Evolutionary conservation across 1,284 basidiomycete genomes (phyloP).

Genomic region (Sanghuangporus baumii): DNA sequence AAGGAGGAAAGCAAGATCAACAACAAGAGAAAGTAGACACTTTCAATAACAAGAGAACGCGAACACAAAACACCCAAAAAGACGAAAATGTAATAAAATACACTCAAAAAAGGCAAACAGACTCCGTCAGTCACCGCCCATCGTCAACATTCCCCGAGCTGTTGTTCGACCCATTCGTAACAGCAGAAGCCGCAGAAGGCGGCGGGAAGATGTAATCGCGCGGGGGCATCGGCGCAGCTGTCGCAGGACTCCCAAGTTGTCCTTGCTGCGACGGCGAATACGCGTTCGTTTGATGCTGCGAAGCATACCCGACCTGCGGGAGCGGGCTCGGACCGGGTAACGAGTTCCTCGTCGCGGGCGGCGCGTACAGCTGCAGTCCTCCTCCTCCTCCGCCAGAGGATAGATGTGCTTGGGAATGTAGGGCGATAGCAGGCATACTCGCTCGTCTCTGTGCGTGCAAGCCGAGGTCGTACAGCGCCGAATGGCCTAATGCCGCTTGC

Average conservation of each 20-base stretch:
- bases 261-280: neutral
- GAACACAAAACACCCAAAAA: neutral
- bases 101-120: neutral
- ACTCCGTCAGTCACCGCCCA: neutral
- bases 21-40: neutral
- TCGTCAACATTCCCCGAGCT: neutral
- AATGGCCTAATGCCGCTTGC: neutral
- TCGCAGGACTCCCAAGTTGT: neutral
- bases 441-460: neutral
- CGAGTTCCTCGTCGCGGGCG: neutral
- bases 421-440: neutral
- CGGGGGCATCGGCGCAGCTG: neutral
- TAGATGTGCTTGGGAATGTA: neutral
- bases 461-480: neutral
- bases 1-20: neutral
- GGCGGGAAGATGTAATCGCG: constrained; percentile 11
- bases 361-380: neutral
- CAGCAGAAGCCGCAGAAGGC: neutral
- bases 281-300: neutral
- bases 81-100: neutral
- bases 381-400: neutral
- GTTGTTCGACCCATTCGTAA: neutral
- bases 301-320: neutral
- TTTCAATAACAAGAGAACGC: neutral
- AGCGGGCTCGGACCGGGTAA: neutral